Evolutionary conservation across 2,329 filamentous ascomycete genomes (phyloP), one percentile per base, ranked within the genome.

Genomic region (Diaporthe velutina): DNA sequence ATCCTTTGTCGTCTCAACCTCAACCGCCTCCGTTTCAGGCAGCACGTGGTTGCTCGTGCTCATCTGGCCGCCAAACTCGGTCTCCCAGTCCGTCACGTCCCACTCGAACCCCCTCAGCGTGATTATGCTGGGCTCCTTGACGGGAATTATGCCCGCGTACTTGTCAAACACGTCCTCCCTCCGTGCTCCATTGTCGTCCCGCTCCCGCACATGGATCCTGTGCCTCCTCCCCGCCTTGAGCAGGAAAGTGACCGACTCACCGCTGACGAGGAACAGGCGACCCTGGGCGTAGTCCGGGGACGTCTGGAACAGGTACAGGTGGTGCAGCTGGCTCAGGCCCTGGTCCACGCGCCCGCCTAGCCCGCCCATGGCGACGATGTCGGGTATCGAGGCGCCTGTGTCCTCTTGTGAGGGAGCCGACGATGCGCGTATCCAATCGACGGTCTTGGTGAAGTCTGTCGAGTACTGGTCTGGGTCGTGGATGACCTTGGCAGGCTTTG

Each of bases 321-420:
- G 94, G 82, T 98, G 95, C 70, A 99, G 89, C 79, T 98, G 92
- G 74, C 95, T 95, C 64, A 99, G 89, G 2, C 93, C 96, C 82
- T 99, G 97, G 83, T 99, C 97, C 22, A 98, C 94, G 40, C 97
- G 92, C 9, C 97, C 97, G 57, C 95, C 95, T 0, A 98, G 89
- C 2, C 96, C 95, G 54, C 96, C 96, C 9, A 98, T 85, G 50
- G 94, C 92, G 17, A 98, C 87, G n/a, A 98, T 91, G 80, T 96
- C 89, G 67, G 89, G 81, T 1, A 80, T 77, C 30, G 76, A 40
- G 35, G 38, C 38, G 48, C 2, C 1, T 4, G 15, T 45, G 9
- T 30, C 38, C 15, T 25, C 15, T 2, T 10, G 12, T 4, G 70
- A 42, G 5, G 61, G 19, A 9, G 48, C 1, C 4, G 54, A 28